Base-by-base conservation (phyloP, 139 green algal genomes). In the Gonium pectorale region DNA sequence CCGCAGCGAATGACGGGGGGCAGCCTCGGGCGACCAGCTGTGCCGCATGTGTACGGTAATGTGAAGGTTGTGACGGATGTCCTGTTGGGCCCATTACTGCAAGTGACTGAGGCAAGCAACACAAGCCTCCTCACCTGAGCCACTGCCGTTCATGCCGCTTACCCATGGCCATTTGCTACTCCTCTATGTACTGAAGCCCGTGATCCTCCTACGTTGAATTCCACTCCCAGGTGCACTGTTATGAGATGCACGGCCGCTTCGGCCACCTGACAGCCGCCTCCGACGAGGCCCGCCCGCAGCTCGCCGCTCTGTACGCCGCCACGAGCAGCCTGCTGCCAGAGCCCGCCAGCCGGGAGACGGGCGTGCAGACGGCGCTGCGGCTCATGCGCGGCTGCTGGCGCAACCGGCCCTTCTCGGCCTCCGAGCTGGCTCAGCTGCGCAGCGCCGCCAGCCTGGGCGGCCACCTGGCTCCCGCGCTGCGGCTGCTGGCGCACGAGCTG, bases 271-370 rank as follows among this genome's bases (percentile, higher is more conserved):
- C 37, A 29, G 77, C 90, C 7, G 27, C 3, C 64, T 77, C 73
- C 67, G 52, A 86, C 5, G 49, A 64, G 0, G 71, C 86, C 1
- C 87, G 92, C n/a, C 89, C 94, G 78, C 90, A 94, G 85, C 89
- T 95, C n/a, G 92, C 92, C 21, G 89, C 89, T 2, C 89, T 95
- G 63, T 92, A 93, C 56, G 90, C 92, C 35, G 92, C 90, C 54
- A 92, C 86, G 22, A 63, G 77, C 84, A 88, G 67, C 13, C 88
- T 88, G 41, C 83, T 95, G 59, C 90, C 92, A 2, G 90, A 94
- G 84, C 88, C 87, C 0, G 19, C 2, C 79, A 91, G 78, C 71
- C 24, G 64, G 3, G 38, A 67, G 69, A 93, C 90, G 3, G 92
- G 92, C 4, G 89, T 63, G 6, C 86, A 93, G 75, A 73, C 40